A percentile compares a stretch with the other conserved stretches of the same genome.
These are phyloP conservation scores for Eucalyptus sp. DNA, from an alignment of 345 rosid species.

Conservation along the genomic window DNA sequence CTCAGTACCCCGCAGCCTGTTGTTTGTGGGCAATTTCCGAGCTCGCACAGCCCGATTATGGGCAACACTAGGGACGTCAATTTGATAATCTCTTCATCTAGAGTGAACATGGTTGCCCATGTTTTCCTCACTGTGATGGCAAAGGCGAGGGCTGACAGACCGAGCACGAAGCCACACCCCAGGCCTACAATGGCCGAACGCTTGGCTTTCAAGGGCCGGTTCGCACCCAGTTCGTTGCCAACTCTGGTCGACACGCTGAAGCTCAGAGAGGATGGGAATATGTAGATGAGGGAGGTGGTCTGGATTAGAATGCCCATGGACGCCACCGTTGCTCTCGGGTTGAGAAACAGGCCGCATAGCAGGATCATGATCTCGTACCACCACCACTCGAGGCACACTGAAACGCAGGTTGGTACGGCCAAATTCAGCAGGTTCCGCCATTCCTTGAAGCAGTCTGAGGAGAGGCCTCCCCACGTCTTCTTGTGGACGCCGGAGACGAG, in stretches of 20 bases:
- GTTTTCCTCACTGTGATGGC: slow-evolving; percentile 31
- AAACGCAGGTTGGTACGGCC: slow-evolving; percentile 66
- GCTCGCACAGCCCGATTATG: slow-evolving; percentile 62
- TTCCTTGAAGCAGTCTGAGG: slow-evolving; percentile 42
- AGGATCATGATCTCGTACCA: slow-evolving; percentile 83
- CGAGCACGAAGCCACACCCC: slow-evolving; percentile 35
- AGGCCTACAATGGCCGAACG: slow-evolving; percentile 48
- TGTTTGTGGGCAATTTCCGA: slow-evolving; percentile 78
- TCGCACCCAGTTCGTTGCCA: slow-evolving; percentile 62
- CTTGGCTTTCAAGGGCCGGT: slow-evolving; percentile 40
- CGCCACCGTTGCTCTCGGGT: slow-evolving; percentile 56
- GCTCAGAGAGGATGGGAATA: slow-evolving; percentile 77
- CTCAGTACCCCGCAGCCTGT: slow-evolving; percentile 69
- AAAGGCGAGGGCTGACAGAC: slow-evolving; percentile 34
- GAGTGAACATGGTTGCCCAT: slow-evolving; percentile 67
- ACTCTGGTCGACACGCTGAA: slow-evolving; percentile 70
- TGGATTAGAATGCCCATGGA: slow-evolving; percentile 82
- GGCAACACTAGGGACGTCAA: slow-evolving; percentile 52
- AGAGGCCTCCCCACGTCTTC: slow-evolving; percentile 46
- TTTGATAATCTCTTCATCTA: slow-evolving; percentile 36
- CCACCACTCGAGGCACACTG: slow-evolving; percentile 92
- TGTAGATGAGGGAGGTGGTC: slow-evolving; percentile 59
- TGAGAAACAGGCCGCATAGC: slow-evolving; percentile 42
- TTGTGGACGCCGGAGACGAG: slow-evolving; percentile 35
- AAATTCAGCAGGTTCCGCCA: slow-evolving; percentile 40